Percentiles rank a stretch among this genome's conserved stretches.
These are phyloP conservation scores for Serendipita sp. DNA, from an alignment of 768 basidiomycete species.

Conservation along the genomic window DNA sequence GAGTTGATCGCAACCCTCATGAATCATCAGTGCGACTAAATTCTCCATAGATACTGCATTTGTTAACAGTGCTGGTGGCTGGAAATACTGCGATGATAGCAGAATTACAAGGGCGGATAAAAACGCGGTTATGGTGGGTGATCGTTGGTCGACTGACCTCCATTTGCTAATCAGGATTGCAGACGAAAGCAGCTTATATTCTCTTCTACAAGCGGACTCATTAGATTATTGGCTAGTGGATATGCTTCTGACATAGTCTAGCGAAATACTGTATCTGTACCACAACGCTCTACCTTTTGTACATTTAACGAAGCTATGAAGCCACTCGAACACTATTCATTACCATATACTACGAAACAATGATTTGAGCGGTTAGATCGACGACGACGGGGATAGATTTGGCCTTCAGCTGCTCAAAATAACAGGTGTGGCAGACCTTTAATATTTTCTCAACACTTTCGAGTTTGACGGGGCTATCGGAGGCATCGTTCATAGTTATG, in stretches of 20 bases:
- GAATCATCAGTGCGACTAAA: constrained; percentile 3
- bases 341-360: neutral
- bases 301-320: neutral
- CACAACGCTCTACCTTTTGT: neutral
- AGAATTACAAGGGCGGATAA: constrained; percentile 57
- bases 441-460: neutral
- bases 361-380: neutral
- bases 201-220: constrained; percentile 16
- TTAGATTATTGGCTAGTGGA: neutral
- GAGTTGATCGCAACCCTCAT: constrained; percentile 20
- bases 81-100: constrained; percentile 92
- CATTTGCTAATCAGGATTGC: neutral
- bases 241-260: neutral
- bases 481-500: neutral
- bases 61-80: constrained; percentile 70
- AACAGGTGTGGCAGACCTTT: neutral
- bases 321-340: neutral
- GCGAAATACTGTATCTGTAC: constrained; percentile 1
- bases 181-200: constrained; percentile 19
- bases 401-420: neutral
- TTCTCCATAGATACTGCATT: constrained; percentile 67
- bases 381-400: neutral
- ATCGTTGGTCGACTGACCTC: neutral
- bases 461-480: neutral
- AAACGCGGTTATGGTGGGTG: constrained; percentile 68